These are phyloP conservation scores for Rhododendron molle DNA, from an alignment of 148 eudicot species.

Conservation along the genomic window DNA sequence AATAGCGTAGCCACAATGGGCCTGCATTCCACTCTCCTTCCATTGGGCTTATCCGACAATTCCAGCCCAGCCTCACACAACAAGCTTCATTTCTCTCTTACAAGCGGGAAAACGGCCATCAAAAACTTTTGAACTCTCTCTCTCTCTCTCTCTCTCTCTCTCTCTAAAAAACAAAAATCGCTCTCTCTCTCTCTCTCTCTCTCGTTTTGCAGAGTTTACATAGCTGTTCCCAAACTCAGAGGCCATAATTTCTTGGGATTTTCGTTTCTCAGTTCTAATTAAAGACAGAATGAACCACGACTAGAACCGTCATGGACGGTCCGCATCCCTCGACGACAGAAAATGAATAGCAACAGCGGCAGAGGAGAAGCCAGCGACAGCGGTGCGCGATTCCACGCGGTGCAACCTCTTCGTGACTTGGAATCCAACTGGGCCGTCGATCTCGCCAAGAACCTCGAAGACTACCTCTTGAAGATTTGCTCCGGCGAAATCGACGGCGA, in stretches of 20 bases:
- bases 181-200: neutral
- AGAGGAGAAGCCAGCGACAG: slow-evolving; percentile 26
- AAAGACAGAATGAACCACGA: neutral
- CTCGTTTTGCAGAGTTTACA: neutral
- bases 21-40: neutral
- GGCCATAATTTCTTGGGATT: neutral
- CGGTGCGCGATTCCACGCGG: slow-evolving; percentile 32
- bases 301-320: slow-evolving; percentile 8
- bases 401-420: slow-evolving; percentile 77
- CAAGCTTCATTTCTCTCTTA: neutral
- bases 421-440: slow-evolving; percentile 87
- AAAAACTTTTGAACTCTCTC: neutral
- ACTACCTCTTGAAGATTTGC: slow-evolving; percentile 79
- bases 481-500: slow-evolving; percentile 64
- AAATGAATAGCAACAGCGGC: slow-evolving; percentile 24
- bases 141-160: neutral
- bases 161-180: neutral
- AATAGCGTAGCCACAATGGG: neutral
- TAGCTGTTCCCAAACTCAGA: neutral
- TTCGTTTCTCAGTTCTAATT: neutral
- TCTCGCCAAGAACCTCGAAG: slow-evolving; percentile 74
- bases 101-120: slow-evolving; percentile 11
- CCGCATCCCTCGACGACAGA: neutral
- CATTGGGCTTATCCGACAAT: neutral
- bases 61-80: neutral